Evolutionary conservation across 208 protist genomes (phyloP), one percentile per base, ranked within the genome.

Genomic region (Strigomonas galati): DNA sequence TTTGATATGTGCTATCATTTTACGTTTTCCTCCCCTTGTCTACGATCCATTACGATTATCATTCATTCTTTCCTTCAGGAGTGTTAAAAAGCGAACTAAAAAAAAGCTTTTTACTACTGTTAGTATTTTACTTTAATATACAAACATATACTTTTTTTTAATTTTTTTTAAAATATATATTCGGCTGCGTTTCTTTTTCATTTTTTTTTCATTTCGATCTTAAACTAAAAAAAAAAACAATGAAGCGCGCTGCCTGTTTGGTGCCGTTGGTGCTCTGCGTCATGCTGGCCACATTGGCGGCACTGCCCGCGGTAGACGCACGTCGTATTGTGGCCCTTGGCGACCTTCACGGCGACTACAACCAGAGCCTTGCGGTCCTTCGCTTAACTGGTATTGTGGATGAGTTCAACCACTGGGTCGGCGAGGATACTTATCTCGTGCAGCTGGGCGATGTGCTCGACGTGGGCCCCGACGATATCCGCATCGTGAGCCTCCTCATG

Each of bases 391-490:
- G 83, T 9, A 69, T 96, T 23, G 76, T 96, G 4, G 77, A 93
- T 75, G 82, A 80, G 32, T 44, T 60, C 17, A 81, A 87, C 52
- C 74, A 91, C 67, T 93, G 87, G 87, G 82, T 91, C 56, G 87
- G 84, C 28, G 82, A 78, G 64, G 81, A 93, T 67, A 72, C 85
- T 6, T 82, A 79, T 12, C 75, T 97, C 15, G 86, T 97, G 14
- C 91, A 97, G 75, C 69, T 89, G n/a, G 92, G 94, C 40, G 94
- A 97, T 70, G 78, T 97, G 43, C 72, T 97, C n/a, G 94, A 97
- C 70, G 85, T 94, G 21, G 94, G 92, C 35, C 87, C 86, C 12
- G 86, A 95, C 54, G 80, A 92, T 59, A 70, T 92, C 26, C 65
- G 62, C 17, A 94, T 97, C 64, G 72, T 89, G n/a, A 52, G 73